phyloP scores from a whole-genome alignment of 176 grass and related monocot genomes.

The Olyra latifolia region DNA sequence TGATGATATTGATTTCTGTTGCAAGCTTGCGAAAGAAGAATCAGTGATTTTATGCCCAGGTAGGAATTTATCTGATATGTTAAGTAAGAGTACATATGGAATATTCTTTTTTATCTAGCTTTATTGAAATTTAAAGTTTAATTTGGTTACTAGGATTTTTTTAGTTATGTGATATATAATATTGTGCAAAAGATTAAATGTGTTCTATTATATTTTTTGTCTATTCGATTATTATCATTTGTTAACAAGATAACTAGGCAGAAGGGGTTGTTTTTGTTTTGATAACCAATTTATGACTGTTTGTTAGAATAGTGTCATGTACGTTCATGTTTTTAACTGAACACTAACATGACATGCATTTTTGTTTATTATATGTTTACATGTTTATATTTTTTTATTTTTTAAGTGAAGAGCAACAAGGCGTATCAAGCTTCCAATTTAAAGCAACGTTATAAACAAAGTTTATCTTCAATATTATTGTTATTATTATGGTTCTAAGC shows the following conservation, averaged over 20 bases:
- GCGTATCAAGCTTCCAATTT: background rate
- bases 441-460: background rate
- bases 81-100: background rate
- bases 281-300: background rate
- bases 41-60: constrained; percentile 78
- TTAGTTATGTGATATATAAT: background rate
- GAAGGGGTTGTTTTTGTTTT: background rate
- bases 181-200: background rate
- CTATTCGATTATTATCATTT: background rate
- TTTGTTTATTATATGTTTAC: background rate
- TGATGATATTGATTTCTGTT: constrained; percentile 86
- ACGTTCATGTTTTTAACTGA: background rate
- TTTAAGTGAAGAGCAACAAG: no score
- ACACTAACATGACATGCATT: background rate
- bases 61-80: constrained; percentile 9
- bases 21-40: constrained; percentile 82
- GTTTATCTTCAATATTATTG: background rate
- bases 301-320: background rate
- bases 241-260: no score
- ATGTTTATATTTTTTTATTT: background rate
- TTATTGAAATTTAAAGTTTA: background rate
- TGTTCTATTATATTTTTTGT: background rate
- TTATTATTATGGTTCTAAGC: background rate
- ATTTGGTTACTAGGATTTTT: background rate
- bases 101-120: background rate